A percentile compares a stretch with the other conserved stretches of the same genome.
Conservation (phyloP, 495 filamentous ascomycete genomes). For the Chaetomium fimeti region DNA sequence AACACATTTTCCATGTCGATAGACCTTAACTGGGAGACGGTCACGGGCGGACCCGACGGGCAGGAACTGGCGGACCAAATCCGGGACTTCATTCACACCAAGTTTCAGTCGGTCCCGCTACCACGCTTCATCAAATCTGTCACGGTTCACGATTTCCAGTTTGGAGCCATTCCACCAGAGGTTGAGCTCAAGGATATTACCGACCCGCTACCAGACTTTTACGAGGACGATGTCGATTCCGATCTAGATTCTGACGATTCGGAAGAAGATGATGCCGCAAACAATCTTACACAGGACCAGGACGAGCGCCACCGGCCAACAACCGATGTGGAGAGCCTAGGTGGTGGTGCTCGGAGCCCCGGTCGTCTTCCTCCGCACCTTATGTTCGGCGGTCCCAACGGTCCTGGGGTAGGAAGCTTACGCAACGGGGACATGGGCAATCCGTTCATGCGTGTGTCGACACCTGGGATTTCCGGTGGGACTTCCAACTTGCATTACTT, state of each 20-base stretch:
- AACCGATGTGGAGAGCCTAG: slow-evolving; percentile 24
- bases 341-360: neutral
- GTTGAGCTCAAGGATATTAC: slow-evolving; percentile 95
- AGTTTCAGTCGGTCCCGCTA: slow-evolving; percentile 86
- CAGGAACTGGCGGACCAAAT: slow-evolving; percentile 77
- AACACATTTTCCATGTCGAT: slow-evolving; percentile 69
- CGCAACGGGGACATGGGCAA: slow-evolving; percentile 55
- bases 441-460: slow-evolving; percentile 65
- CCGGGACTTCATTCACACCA: slow-evolving; percentile 89
- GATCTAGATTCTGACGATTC: slow-evolving; percentile 38
- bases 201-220: slow-evolving; percentile 93
- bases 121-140: slow-evolving; percentile 97
- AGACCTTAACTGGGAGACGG: slow-evolving; percentile 89
- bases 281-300: slow-evolving; percentile 39
- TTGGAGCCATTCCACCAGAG: slow-evolving; percentile 77
- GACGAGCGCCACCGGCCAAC: slow-evolving; percentile 44
- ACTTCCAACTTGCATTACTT: slow-evolving; percentile 90
- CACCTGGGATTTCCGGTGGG: slow-evolving; percentile 78
- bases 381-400: slow-evolving; percentile 33
- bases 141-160: slow-evolving; percentile 88
- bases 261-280: slow-evolving; percentile 41
- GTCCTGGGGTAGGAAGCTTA: slow-evolving; percentile 26
- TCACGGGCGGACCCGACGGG: slow-evolving; percentile 88
- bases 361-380: slow-evolving; percentile 38
- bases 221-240: slow-evolving; percentile 68